Percentiles rank a stretch among this genome's conserved stretches.
These are phyloP conservation scores for Exutisphaerella laricina DNA, from an alignment of 2,329 filamentous ascomycete species.

Conservation along the genomic window DNA sequence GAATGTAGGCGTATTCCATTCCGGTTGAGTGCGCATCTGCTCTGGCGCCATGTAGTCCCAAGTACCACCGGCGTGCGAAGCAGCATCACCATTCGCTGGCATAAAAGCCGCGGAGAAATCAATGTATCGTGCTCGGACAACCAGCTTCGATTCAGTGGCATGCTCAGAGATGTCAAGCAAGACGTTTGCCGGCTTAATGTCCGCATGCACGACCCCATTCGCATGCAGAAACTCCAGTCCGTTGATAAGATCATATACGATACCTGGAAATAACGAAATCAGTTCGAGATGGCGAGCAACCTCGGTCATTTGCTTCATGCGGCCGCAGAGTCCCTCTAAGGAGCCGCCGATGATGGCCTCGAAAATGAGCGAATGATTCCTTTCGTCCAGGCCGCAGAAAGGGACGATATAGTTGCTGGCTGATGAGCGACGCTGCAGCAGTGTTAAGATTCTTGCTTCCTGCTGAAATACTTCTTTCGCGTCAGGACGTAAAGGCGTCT, in stretches of 20 bases:
- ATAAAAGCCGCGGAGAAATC: constrained; percentile 42
- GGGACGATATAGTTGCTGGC: constrained; percentile 28
- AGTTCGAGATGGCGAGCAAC: constrained; percentile 34
- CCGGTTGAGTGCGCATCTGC: constrained; percentile 29
- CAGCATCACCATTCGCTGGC: constrained; percentile 18
- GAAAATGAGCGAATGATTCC: constrained; percentile 30
- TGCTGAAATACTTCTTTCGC: constrained; percentile 32
- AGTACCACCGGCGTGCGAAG: constrained; percentile 37
- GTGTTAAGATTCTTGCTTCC: constrained; percentile 32
- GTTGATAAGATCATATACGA: constrained; percentile 37
- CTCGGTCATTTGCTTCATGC: constrained; percentile 30
- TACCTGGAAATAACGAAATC: constrained; percentile 35
- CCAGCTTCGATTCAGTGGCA: constrained; percentile 18
- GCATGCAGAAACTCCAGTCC: constrained; percentile 41
- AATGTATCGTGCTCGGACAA: constrained; percentile 33
- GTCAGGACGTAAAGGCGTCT: constrained; percentile 30
- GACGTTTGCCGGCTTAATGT: constrained; percentile 47
- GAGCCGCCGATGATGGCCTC: constrained; percentile 31
- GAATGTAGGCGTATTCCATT: constrained; percentile 29
- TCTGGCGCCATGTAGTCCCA: constrained; percentile 44
- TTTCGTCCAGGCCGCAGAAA: constrained; percentile 32
- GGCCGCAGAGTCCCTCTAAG: constrained; percentile 27
- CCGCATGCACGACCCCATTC: constrained; percentile 39
- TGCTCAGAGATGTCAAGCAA: constrained; percentile 32
- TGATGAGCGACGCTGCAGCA: constrained; percentile 24